A percentile compares a stretch with the other conserved stretches of the same genome.
Conservation (phyloP, 345 rosid species). For the Sonneratia caseolaris region DNA sequence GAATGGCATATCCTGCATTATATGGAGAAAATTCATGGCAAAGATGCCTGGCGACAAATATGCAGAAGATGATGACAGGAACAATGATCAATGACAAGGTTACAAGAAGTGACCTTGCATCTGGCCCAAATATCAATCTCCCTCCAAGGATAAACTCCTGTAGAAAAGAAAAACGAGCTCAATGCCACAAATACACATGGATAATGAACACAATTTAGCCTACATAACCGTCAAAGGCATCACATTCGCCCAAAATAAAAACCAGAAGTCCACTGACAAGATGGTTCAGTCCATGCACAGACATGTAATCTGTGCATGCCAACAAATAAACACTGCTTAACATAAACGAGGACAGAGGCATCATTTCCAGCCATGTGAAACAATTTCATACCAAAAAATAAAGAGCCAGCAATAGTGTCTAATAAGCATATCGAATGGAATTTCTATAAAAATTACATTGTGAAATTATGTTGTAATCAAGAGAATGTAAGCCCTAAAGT, state of each 20-base stretch:
- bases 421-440: neutral
- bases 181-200: neutral
- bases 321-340: neutral
- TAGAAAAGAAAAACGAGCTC: slow-evolving; percentile 8
- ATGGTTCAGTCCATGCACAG: neutral
- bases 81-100: slow-evolving; percentile 64
- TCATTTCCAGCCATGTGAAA: neutral
- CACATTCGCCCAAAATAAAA: neutral
- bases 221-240: neutral
- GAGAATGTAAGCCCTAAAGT: neutral
- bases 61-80: slow-evolving; percentile 69
- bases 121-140: slow-evolving; percentile 94
- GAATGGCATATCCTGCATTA: slow-evolving; percentile 66
- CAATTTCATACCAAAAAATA: neutral
- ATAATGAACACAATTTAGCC: neutral
- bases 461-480: neutral
- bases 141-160: slow-evolving; percentile 70
- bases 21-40: slow-evolving; percentile 67
- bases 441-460: neutral
- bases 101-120: slow-evolving; percentile 65
- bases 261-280: neutral
- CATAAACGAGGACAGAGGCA: no score
- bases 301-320: neutral
- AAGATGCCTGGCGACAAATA: slow-evolving; percentile 86
- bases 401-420: neutral